These are phyloP conservation scores for Amphibolis antarctica DNA, from an alignment of 106 monocot species.

Conservation along the genomic window DNA sequence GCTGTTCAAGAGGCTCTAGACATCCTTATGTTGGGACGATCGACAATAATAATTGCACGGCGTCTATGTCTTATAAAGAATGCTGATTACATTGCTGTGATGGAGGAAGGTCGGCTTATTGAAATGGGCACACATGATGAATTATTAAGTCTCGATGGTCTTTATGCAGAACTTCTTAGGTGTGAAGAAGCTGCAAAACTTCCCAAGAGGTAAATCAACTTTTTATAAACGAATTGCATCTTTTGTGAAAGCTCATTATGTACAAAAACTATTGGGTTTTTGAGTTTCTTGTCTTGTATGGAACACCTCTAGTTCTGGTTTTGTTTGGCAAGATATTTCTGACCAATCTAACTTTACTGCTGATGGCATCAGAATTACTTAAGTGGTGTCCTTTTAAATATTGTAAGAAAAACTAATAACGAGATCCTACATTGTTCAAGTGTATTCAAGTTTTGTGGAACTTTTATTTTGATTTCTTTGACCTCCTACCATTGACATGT, in stretches of 20 bases:
- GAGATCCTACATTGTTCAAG: no score
- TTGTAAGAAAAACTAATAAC: no score
- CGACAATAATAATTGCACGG: constrained; percentile 96
- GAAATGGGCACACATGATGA: constrained; percentile 99
- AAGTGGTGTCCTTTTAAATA: no score
- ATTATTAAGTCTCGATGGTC: constrained; percentile 60
- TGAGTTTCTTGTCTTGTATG: no score
- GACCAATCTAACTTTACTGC: no score
- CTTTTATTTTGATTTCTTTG: no score
- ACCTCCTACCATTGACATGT: no score
- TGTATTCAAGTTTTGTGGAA: no score
- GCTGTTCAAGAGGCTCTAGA: constrained; percentile 89
- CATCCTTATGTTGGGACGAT: constrained; percentile 93
- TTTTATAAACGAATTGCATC: not conserved
- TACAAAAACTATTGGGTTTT: no score
- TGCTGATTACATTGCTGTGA: constrained; percentile 99
- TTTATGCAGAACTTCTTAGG: constrained; percentile 97
- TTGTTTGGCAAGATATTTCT: no score
- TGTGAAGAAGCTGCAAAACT: constrained; percentile 97
- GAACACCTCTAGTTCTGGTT: no score
- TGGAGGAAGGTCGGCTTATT: constrained; percentile 97
- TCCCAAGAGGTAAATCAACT: constrained; percentile 64
- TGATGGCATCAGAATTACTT: no score
- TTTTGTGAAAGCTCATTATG: constrained; percentile 5
- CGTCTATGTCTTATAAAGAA: constrained; percentile 83